Base-by-base conservation (phyloP, 23 red algal genomes). In the Gracilariopsis chorda region DNA sequence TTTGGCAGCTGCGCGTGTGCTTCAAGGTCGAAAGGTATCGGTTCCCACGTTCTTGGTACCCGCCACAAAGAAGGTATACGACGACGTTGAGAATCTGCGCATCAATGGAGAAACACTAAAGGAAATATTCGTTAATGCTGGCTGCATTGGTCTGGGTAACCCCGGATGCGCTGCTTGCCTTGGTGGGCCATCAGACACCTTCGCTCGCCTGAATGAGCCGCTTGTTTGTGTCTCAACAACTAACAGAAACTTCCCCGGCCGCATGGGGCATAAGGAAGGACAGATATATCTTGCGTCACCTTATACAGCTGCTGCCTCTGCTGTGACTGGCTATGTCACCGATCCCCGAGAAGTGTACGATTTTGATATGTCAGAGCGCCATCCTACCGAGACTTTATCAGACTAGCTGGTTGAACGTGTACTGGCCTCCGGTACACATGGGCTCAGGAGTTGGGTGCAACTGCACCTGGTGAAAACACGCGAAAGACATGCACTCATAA, bases 241-340 rank as follows among this genome's bases (percentile, higher is more conserved):
- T n/a, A 98, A 98, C 82, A 80, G 96, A 33, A 98, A 98, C 61
- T 98, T 95, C 76, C 96, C 96, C 7, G 96, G 96, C 29, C 96
- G 96, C 25, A 95, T 95, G 96, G 96, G 96, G 14, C 41, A 91
- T 48, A 95, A 95, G 78, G 92, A 94, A 65, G 87, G 88, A 25
- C 68, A 84, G 57, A 92, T 98, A 27, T 98, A 80, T 89, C 78
- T 98, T 9, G 96, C 96, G 12, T 95, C 93, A 51, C 96, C 96
- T 32, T 98, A 98, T 78, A 98, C 96, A 32, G 88, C 96, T 35
- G 96, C 96, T 2, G 96, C 96, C 40, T 92, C 87, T 43, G 96
- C 96, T 32, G 55, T 98, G 14, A 98, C 92, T 43, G 96, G 96
- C 24, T 91, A 88, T 61, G 93, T 98, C 17, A 98, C 96, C 11